Evolutionary conservation across 2,329 filamentous ascomycete genomes (phyloP), one percentile per base, ranked within the genome.

Genomic region (Phaeosphaeria sp.): DNA sequence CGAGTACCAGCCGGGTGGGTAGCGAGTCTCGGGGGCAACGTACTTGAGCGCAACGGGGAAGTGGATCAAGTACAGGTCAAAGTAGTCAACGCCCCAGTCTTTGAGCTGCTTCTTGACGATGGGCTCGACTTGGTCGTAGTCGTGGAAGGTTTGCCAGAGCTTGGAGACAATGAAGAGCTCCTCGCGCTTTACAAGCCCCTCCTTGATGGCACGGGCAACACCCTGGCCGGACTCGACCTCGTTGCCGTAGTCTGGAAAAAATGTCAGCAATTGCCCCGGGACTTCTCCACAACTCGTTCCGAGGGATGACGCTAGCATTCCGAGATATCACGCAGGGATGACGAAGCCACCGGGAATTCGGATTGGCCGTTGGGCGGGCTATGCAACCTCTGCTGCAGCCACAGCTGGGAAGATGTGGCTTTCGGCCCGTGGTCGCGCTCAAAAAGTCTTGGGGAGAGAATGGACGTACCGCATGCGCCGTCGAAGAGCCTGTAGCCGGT

Each of bases 91-190:
- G 36, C 70, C 73, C 72, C 71, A 74, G 60, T 75, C 74, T 17
- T 66, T 67, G 45, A 77, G 70, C 60, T 77, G 74, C 66, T 87
- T 85, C 61, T 93, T 87, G 80, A 93, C 91, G 74, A 89, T 89
- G 78, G 87, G 87, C 78, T 83, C 85, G 74, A 95, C 92, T 68
- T 86, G 85, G 67, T 94, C 89, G 68, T 84, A 84, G 72, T 94
- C 90, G 83, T 96, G 92, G 86, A 93, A 96, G 66, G 89, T 89
- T 82, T 94, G 93, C 92, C 93, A 96, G 57, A 97, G 89, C 84
- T 96, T 97, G 79, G 90, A 92, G 64, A 93, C 91, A 74, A 97
- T 88, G 86, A 96, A 96, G 75, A 96, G 90, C 22, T 97, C 92
- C 79, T 91, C 87, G 47, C 74, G 72, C 66, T 76, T 75, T 24